Conservation (phyloP, 1,284 basidiomycete genomes). For the Neolentinus lepideus region DNA sequence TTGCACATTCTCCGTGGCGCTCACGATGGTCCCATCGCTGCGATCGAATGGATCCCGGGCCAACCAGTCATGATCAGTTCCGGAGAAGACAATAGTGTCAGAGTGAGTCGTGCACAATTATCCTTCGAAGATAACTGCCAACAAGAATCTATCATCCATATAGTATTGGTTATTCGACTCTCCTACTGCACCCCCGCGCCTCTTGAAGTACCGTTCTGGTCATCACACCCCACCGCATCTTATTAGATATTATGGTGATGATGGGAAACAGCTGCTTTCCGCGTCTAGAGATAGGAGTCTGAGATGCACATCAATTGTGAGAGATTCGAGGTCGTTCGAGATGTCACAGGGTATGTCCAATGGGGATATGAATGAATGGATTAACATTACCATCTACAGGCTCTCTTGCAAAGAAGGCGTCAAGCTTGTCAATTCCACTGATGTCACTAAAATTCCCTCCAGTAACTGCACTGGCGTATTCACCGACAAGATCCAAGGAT, state of each 20-base stretch:
- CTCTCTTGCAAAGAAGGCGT: constrained; percentile 81
- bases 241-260: constrained; percentile 92
- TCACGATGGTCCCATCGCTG: constrained; percentile 77
- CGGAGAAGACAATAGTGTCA: constrained; percentile 89
- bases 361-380: constrained; percentile 79
- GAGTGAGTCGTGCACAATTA: constrained; percentile 41
- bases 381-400: constrained; percentile 55
- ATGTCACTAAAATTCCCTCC: constrained; percentile 79
- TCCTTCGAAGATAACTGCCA: background rate
- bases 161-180: constrained; percentile 99
- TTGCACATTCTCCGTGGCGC: constrained; percentile 82
- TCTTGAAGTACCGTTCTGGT: constrained; percentile 90
- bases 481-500: constrained; percentile 80
- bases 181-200: constrained; percentile 74
- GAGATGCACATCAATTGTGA: constrained; percentile 86
- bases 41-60: constrained; percentile 85
- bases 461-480: constrained; percentile 74
- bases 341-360: constrained; percentile 76
- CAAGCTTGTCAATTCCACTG: constrained; percentile 72
- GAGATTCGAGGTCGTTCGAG: constrained; percentile 91
- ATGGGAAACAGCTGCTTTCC: constrained; percentile 91
- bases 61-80: constrained; percentile 86
- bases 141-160: too few relatives aligned
- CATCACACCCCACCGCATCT: constrained; percentile 89
- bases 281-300: constrained; percentile 85